A percentile compares a stretch with the other conserved stretches of the same genome.
phyloP scores from a whole-genome alignment of 106 monocot genomes.

The Gastrodia elata region DNA sequence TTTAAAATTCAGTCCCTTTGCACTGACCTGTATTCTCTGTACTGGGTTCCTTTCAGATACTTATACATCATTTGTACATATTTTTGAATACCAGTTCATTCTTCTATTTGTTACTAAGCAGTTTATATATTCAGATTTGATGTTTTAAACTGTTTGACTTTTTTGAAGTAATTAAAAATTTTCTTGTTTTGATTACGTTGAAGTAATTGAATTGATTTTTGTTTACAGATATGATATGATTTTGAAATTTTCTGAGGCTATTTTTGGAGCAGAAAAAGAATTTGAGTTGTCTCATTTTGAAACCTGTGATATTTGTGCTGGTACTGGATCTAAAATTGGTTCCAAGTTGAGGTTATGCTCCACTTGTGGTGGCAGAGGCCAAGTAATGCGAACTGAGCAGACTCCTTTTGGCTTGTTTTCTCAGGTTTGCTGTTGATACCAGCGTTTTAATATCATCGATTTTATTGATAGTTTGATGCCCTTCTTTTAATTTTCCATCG shows the following conservation, averaged over 20 bases:
- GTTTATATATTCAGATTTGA: not conserved
- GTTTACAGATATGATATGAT: conserved; percentile 73
- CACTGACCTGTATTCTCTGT: not conserved
- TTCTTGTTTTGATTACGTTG: not conserved
- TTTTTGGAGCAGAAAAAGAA: conserved; percentile 93
- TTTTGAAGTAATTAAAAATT: not conserved
- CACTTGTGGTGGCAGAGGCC: conserved; percentile 96
- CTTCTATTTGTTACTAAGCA: not conserved
- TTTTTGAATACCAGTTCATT: not conserved
- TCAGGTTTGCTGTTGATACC: conserved; percentile 42
- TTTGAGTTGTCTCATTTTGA: conserved; percentile 88
- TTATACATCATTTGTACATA: not conserved
- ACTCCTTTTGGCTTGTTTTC: conserved; percentile 98
- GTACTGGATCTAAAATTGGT: conserved; percentile 80
- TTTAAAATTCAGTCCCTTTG: no score
- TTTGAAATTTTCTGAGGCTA: conserved; percentile 81
- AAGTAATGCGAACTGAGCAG: conserved; percentile 98
- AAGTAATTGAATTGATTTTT: not conserved
- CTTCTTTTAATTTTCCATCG: not conserved
- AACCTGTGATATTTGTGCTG: conserved; percentile 75
- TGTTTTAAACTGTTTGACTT: not conserved
- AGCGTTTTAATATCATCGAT: not conserved
- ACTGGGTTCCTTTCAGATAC: not conserved
- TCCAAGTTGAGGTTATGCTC: conserved; percentile 88
- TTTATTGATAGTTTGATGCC: not conserved